phyloP scores from a whole-genome alignment of 129 eudicot genomes.

The sunflower (Helianthus annuus) region DNA sequence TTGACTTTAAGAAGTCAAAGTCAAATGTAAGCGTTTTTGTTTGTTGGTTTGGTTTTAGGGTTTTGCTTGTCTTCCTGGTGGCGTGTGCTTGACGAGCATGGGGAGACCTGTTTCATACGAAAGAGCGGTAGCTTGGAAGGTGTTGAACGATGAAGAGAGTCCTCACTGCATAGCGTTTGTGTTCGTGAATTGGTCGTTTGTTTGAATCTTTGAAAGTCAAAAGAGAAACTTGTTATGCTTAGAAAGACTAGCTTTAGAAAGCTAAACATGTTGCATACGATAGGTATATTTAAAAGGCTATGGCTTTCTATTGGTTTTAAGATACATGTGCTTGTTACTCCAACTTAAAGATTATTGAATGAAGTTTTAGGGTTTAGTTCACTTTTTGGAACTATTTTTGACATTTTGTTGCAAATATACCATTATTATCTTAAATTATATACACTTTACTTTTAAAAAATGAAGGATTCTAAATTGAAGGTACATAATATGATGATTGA shows the following conservation, averaged over 20 bases:
- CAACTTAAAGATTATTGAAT: constrained; percentile 19
- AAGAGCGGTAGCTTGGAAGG: constrained; percentile 87
- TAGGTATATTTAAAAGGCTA: constrained; percentile 16
- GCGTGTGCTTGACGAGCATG: constrained; percentile 83
- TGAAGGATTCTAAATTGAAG: too few species aligned
- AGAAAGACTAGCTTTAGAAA: constrained; percentile 41
- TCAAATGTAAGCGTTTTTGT: not conserved
- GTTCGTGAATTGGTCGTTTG: constrained; percentile 94
- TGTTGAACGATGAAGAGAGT: constrained; percentile 74
- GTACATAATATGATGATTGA: too few species aligned
- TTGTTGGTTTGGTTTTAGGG: not conserved
- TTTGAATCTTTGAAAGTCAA: constrained; percentile 16
- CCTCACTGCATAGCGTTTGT: constrained; percentile 79
- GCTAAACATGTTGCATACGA: constrained; percentile 21
- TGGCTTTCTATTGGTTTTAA: constrained; percentile 37
- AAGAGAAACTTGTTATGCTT: constrained; percentile 14
- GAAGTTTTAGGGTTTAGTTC: not conserved
- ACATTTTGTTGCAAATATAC: not conserved
- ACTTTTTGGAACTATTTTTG: not conserved
- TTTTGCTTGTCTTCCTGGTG: constrained; percentile 73
- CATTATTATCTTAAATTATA: not conserved
- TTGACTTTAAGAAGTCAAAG: constrained; percentile 11
- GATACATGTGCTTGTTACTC: constrained; percentile 21
- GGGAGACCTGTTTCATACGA: constrained; percentile 85
- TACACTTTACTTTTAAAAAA: too few species aligned